A percentile compares a stretch with the other conserved stretches of the same genome.
Evolutionary conservation across 1,284 basidiomycete genomes (phyloP).

Genomic region (Coriolopsis trogii): DNA sequence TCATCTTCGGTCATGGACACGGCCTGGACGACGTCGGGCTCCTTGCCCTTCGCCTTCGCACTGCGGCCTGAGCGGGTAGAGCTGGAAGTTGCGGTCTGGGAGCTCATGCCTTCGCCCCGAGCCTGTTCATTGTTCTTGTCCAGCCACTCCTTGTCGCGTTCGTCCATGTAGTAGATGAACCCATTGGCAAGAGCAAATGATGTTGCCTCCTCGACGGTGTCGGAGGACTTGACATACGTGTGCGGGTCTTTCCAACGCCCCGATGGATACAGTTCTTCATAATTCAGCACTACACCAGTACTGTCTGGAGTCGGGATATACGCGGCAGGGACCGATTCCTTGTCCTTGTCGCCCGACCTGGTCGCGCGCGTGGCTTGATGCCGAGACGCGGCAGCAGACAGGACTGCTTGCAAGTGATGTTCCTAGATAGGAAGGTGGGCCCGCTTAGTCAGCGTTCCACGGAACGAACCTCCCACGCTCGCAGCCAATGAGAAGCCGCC

Average conservation of each 20-base stretch:
- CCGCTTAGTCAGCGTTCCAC: conserved; percentile 65
- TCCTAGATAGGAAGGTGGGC: conserved; percentile 58
- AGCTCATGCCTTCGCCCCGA: conserved; percentile 82
- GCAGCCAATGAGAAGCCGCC: conserved; percentile 51
- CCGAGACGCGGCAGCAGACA: conserved; percentile 72
- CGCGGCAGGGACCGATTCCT: conserved; percentile 57
- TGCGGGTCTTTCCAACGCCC: conserved; percentile 76
- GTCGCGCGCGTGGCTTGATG: conserved; percentile 48
- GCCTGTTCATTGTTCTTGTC: conserved; percentile 90
- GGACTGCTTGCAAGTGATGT: conserved; percentile 89
- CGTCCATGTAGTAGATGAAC: conserved; percentile 93
- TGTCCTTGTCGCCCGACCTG: conserved; percentile 43
- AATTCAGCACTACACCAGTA: conserved; percentile 78
- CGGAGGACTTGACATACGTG: conserved; percentile 84
- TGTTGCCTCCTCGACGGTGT: conserved; percentile 84
- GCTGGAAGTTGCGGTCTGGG: conserved; percentile 66
- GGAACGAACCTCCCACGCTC: conserved; percentile 50
- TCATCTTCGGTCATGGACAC: conserved; percentile 83
- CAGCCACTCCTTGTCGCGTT: conserved; percentile 95
- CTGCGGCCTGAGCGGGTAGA: conserved; percentile 62
- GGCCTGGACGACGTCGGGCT: conserved; percentile 64
- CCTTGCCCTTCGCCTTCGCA: conserved; percentile 79
- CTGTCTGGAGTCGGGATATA: conserved; percentile 94
- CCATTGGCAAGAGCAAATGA: conserved; percentile 61
- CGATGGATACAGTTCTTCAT: conserved; percentile 72